Conservation (phyloP, 441 rosid species). For the Macaranga tanarius region DNA sequence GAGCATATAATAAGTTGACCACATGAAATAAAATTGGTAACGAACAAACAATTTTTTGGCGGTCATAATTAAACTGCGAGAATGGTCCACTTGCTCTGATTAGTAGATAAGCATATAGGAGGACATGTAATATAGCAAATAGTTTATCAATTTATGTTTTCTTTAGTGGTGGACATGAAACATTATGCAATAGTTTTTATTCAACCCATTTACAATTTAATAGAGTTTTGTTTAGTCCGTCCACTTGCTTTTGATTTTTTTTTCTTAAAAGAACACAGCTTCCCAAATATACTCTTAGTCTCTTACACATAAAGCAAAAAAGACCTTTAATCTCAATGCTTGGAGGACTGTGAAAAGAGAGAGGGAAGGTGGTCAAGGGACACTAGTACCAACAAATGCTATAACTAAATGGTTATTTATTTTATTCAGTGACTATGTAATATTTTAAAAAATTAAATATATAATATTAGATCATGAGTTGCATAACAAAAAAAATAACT, state of each 20-base stretch:
- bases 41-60: not conserved
- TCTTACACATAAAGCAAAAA: constrained; percentile 40
- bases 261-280: constrained; percentile 39
- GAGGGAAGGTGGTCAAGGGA: constrained; percentile 20
- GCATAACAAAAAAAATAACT: too few species aligned
- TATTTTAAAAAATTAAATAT: too few species aligned
- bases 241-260: constrained; percentile 31
- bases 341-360: not conserved
- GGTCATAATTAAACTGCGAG: not conserved
- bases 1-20: not conserved
- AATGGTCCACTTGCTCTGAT: not conserved
- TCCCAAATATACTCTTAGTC: constrained; percentile 72
- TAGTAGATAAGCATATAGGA: not conserved
- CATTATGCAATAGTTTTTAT: not conserved
- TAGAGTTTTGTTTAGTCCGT: constrained; percentile 23
- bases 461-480: too few species aligned
- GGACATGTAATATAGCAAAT: not conserved
- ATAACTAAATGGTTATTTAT: not conserved
- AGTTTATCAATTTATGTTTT: not conserved
- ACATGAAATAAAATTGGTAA: too few species aligned
- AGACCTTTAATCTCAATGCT: not conserved
- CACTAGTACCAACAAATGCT: not conserved
- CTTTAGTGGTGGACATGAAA: not conserved
- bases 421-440: too few species aligned
- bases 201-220: not conserved